These are phyloP conservation scores for Cryptococcus sp. DNA, from an alignment of 1,284 basidiomycete genomes.

Conservation along the genomic window DNA sequence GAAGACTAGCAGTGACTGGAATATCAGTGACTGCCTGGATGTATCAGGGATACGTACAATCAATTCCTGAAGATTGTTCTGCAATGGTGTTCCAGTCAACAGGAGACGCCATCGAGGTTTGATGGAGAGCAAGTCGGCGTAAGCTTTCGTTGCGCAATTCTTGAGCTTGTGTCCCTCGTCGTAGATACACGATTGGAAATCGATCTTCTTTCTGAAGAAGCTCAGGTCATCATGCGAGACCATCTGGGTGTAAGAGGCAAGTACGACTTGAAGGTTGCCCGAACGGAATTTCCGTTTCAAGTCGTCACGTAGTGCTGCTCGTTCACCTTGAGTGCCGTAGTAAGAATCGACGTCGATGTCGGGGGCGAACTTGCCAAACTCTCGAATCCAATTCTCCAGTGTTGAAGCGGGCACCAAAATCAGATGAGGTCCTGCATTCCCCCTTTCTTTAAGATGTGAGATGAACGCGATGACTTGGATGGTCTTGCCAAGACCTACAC, in stretches of 20 bases:
- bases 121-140: slow-evolving; percentile 80
- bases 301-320: slow-evolving; percentile 69
- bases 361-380: slow-evolving; percentile 88
- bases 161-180: slow-evolving; percentile 96
- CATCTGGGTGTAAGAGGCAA: slow-evolving; percentile 95
- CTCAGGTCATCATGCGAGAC: slow-evolving; percentile 79
- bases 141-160: slow-evolving; percentile 93
- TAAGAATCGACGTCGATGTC: slow-evolving; percentile 81
- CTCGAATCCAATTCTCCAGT: slow-evolving; percentile 96
- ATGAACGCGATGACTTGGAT: slow-evolving; percentile 98
- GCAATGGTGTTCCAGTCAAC: slow-evolving; percentile 92
- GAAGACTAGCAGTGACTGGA: slow-evolving; percentile 95
- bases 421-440: slow-evolving; percentile 78
- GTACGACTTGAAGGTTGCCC: slow-evolving; percentile 81
- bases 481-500: slow-evolving; percentile 88
- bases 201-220: slow-evolving; percentile 77
- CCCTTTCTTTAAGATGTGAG: slow-evolving; percentile 75
- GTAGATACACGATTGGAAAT: slow-evolving; percentile 90
- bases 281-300: slow-evolving; percentile 56
- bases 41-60: slow-evolving; percentile 67
- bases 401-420: slow-evolving; percentile 95
- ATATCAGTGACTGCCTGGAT: slow-evolving; percentile 1
- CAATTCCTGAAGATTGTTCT: slow-evolving; percentile 73
- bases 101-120: slow-evolving; percentile 84
- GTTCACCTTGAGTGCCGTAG: slow-evolving; percentile 87